phyloP scores from a whole-genome alignment of 306 rosid species.

The Hippophae rhamnoides region DNA sequence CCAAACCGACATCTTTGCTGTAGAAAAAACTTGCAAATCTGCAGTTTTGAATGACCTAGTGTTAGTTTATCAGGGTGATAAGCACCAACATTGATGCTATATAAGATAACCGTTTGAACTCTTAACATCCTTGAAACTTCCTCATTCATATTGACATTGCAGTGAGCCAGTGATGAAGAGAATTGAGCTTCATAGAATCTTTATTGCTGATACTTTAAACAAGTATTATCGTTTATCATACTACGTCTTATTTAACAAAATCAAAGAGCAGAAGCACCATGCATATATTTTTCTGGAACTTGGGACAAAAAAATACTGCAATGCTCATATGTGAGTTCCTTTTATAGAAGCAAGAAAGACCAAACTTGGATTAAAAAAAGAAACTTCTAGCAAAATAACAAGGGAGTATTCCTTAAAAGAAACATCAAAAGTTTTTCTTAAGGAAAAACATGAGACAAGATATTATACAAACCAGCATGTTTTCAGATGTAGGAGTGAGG shows the following conservation, averaged over 20 bases:
- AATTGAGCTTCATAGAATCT: neutral
- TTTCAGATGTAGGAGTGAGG: constrained; percentile 81
- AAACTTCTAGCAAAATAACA: neutral
- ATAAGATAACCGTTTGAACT: neutral
- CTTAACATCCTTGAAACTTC: no score
- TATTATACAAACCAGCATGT: constrained; percentile 59
- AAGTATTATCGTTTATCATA: no score
- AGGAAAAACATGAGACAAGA: constrained; percentile 1
- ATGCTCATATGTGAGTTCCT: neutral
- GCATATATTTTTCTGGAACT: neutral
- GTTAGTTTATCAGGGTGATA: constrained; percentile 46
- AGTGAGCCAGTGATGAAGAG: neutral
- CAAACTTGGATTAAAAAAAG: neutral
- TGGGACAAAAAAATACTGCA: neutral
- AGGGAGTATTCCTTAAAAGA: neutral
- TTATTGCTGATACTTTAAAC: no score
- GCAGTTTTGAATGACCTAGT: constrained; percentile 55
- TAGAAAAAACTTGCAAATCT: constrained; percentile 95
- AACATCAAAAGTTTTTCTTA: neutral
- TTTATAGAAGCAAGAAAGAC: neutral
- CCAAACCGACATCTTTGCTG: constrained; percentile 94
- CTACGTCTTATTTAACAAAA: neutral
- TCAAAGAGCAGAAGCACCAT: neutral
- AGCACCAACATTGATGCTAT: constrained; percentile 6
- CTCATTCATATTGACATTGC: neutral